A percentile compares a stretch with the other conserved stretches of the same genome.
Conservation (phyloP, 2,329 filamentous ascomycete species). For the Catunica adiposa region DNA sequence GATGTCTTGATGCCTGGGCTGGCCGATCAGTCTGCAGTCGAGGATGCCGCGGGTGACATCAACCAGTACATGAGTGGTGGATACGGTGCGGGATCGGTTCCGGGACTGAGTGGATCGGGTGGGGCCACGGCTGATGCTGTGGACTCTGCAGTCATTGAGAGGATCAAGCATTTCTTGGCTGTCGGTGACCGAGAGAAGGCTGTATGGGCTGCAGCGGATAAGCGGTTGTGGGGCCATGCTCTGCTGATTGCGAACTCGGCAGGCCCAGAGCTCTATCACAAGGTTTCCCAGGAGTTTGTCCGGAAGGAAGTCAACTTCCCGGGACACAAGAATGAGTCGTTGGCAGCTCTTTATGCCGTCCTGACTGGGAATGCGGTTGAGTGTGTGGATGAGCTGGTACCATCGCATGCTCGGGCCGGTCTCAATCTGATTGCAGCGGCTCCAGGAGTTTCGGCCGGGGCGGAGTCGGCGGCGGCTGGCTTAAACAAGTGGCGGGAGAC, state of each 20-base stretch:
- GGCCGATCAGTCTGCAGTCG: neutral
- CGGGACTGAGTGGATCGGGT: no score
- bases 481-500: slow-evolving; percentile 92
- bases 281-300: slow-evolving; percentile 89
- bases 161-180: slow-evolving; percentile 57
- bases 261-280: slow-evolving; percentile 73
- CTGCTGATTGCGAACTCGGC: slow-evolving; percentile 70
- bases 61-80: neutral
- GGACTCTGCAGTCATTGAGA: slow-evolving; percentile 52
- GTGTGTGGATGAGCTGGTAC: slow-evolving; percentile 87
- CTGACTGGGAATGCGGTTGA: slow-evolving; percentile 90
- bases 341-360: slow-evolving; percentile 84
- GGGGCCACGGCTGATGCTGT: slow-evolving; percentile 43
- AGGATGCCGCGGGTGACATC: neutral
- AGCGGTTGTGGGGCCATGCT: slow-evolving; percentile 88
- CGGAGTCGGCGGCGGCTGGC: slow-evolving; percentile 55
- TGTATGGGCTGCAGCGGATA: slow-evolving; percentile 84
- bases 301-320: slow-evolving; percentile 80
- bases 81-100: neutral
- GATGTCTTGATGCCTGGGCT: slow-evolving; percentile 49
- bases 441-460: slow-evolving; percentile 33
- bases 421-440: slow-evolving; percentile 78
- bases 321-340: slow-evolving; percentile 64
- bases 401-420: slow-evolving; percentile 77
- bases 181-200: slow-evolving; percentile 77